A percentile compares a stretch with the other conserved stretches of the same genome.
Evolutionary conservation across 2,329 filamentous ascomycete species (phyloP).

Genomic region (Monosporascus sp.): DNA sequence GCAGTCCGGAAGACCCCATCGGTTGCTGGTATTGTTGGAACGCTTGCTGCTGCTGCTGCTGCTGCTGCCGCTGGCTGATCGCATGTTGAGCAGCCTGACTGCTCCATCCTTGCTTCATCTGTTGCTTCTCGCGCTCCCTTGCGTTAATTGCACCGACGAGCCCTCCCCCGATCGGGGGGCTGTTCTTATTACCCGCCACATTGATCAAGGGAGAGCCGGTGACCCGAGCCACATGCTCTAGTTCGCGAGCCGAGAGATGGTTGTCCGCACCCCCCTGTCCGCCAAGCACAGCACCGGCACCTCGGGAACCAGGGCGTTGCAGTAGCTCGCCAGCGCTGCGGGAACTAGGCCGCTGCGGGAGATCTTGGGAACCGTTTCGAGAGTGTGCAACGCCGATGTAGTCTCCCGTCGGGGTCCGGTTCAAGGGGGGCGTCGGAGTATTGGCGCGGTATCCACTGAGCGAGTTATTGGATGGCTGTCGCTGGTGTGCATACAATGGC

Average conservation of each 20-base stretch:
- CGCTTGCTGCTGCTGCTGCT: conserved; percentile 46
- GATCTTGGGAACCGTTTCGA: conserved; percentile 39
- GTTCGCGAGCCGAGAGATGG: conserved; percentile 77
- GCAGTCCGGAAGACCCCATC: conserved; percentile 16
- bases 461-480: conserved; percentile 51
- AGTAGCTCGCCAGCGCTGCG: conserved; percentile 47
- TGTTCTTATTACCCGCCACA: conserved; percentile 52
- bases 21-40: conserved; percentile 31
- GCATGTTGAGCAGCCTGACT: conserved; percentile 69
- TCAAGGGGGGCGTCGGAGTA: conserved; percentile 39
- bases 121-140: conserved; percentile 71
- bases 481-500: conserved; percentile 54
- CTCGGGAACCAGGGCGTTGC: conserved; percentile 47
- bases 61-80: conserved; percentile 63
- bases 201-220: conserved; percentile 73
- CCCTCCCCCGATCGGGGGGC: conserved; percentile 48
- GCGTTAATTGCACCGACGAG: conserved; percentile 76
- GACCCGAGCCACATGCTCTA: conserved; percentile 79
- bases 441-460: conserved; percentile 32
- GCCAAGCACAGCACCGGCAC: conserved; percentile 45
- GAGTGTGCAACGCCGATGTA: conserved; percentile 35
- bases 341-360: conserved; percentile 47
- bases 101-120: conserved; percentile 63
- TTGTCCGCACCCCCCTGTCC: conserved; percentile 41
- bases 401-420: conserved; percentile 36